Conservation (phyloP, 805 yeast genomes). For the Pichia californica region DNA sequence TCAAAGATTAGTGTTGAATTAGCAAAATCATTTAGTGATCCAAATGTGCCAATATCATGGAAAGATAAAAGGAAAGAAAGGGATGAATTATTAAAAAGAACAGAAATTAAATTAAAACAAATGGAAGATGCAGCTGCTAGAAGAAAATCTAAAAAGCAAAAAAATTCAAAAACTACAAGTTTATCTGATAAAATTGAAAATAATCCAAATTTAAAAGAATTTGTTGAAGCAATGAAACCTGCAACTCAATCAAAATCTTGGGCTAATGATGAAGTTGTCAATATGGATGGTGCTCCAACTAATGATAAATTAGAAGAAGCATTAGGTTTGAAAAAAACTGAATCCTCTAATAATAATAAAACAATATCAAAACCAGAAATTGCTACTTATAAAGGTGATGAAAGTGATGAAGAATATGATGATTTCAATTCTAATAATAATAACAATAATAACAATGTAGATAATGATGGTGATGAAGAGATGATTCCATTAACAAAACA, state of each 20-base stretch:
- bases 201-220: slow-evolving; percentile 71
- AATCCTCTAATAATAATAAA: slow-evolving; percentile 18
- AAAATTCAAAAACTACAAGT: slow-evolving; percentile 28
- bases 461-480: slow-evolving; percentile 42
- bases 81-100: slow-evolving; percentile 44
- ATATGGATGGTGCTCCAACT: slow-evolving; percentile 41
- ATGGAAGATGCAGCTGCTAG: slow-evolving; percentile 44
- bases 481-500: slow-evolving; percentile 26
- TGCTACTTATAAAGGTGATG: slow-evolving; percentile 28
- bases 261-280: slow-evolving; percentile 56
- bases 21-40: slow-evolving; percentile 85
- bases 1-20: slow-evolving; percentile 68
- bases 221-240: slow-evolving; percentile 77
- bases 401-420: slow-evolving; percentile 49
- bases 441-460: slow-evolving; percentile 25
- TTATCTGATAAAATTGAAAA: slow-evolving; percentile 58
- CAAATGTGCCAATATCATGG: slow-evolving; percentile 65
- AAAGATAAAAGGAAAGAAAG: slow-evolving; percentile 42
- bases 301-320: slow-evolving; percentile 39
- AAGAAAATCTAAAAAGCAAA: slow-evolving; percentile 35
- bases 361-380: slow-evolving; percentile 19
- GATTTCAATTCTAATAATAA: slow-evolving; percentile 26
- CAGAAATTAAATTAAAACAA: slow-evolving; percentile 43
- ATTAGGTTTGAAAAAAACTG: slow-evolving; percentile 23
- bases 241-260: slow-evolving; percentile 64